phyloP scores from a whole-genome alignment of 208 protist genomes.

The Strigomonas oncopelti region DNA sequence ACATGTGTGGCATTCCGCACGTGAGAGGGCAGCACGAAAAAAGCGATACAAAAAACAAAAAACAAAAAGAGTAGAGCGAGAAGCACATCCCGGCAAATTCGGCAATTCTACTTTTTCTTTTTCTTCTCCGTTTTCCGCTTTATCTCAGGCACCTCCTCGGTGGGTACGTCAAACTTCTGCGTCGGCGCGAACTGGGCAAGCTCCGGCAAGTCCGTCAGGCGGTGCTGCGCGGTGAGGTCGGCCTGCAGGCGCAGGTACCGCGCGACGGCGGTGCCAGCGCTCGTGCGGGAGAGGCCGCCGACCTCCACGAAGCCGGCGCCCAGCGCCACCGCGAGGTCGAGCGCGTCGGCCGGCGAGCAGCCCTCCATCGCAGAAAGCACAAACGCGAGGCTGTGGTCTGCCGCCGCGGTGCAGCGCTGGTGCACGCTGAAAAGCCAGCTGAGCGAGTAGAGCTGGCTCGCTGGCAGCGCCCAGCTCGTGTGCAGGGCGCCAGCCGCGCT shows the following conservation, averaged over 20 bases:
- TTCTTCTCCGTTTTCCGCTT: constrained; percentile 63
- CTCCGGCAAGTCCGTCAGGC: constrained; percentile 3
- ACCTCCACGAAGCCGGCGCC: constrained; percentile 13
- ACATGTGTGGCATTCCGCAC: too few species aligned
- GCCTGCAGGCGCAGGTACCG: constrained; percentile 14
- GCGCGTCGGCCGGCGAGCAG: constrained; percentile 12
- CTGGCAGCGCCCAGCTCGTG: too few species aligned
- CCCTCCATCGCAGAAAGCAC: background rate
- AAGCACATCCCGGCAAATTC: background rate
- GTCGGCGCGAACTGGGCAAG: constrained; percentile 10
- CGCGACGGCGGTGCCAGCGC: constrained; percentile 6
- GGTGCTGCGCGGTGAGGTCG: constrained; percentile 14
- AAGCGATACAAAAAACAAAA: background rate
- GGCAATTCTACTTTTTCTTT: constrained; percentile 36
- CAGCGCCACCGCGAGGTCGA: constrained; percentile 23
- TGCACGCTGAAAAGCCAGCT: background rate
- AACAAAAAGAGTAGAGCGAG: background rate
- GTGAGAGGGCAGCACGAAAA: background rate
- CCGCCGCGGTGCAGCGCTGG: background rate
- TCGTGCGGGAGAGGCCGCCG: background rate
- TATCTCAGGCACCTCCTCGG: constrained; percentile 55
- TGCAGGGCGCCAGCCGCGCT: too few species aligned
- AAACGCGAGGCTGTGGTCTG: background rate
- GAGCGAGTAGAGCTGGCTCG: too few species aligned
- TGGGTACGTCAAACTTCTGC: constrained; percentile 3